A percentile compares a stretch with the other conserved stretches of the same genome.
These are phyloP conservation scores for Flaveria floridana DNA, from an alignment of 140 eudicot species.

Conservation along the genomic window DNA sequence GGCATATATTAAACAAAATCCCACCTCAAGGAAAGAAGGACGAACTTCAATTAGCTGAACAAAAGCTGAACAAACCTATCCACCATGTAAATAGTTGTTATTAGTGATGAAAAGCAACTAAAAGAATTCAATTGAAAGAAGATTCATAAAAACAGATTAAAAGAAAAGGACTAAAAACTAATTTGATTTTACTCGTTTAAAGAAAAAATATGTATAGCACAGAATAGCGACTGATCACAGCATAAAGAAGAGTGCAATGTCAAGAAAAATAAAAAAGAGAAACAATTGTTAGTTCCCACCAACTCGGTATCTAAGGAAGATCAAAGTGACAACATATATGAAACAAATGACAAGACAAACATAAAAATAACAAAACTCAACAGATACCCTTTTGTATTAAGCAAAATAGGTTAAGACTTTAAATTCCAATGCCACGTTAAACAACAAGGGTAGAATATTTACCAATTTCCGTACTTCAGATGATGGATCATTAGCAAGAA, in stretches of 20 bases:
- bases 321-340: not conserved
- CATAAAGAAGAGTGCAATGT: not conserved
- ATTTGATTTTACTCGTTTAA: not conserved
- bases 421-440: not conserved
- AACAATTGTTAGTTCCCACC: not conserved
- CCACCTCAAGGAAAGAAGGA: slow-evolving; percentile 81
- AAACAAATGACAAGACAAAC: not conserved
- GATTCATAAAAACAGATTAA: not conserved
- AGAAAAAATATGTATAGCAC: not conserved
- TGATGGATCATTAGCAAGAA: slow-evolving; percentile 85
- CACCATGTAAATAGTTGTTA: slow-evolving; percentile 16
- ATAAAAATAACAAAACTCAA: not conserved
- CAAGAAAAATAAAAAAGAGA: not conserved
- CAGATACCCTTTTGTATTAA: not conserved
- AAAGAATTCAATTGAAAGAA: not conserved
- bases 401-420: not conserved
- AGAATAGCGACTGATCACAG: slow-evolving; percentile 16
- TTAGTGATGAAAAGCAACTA: not conserved
- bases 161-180: slow-evolving; percentile 10
- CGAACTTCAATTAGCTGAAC: slow-evolving; percentile 93
- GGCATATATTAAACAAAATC: slow-evolving; percentile 11
- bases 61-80: slow-evolving; percentile 88
- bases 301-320: not conserved
- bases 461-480: slow-evolving; percentile 98
- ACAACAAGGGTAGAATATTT: slow-evolving; percentile 24